Base-by-base conservation (phyloP, 257 asterid genomes). In the Misopates orontium region DNA sequence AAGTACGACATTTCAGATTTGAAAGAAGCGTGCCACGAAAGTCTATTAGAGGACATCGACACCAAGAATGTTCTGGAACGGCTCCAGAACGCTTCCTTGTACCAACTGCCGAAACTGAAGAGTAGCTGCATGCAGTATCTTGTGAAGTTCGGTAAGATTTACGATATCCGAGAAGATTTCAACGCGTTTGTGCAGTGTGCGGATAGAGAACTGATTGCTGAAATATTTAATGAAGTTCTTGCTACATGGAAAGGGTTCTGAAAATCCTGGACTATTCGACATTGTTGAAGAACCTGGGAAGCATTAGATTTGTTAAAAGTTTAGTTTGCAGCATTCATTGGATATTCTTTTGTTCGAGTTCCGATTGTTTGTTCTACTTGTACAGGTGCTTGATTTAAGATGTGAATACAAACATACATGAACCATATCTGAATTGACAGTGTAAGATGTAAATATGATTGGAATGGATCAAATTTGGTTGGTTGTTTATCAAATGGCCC, bases 61-160 rank as follows among this genome's bases (percentile, higher is more conserved):
- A 57, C 85, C 6, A 76, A 64, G 78, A 91, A 91, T 60, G 98
- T 88, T 10, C 83, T 91, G 60, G 95, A 84, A 65, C 82, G 98
- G 80, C 89, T 91, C 32, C 96, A 88, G 73, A 88, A 74, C 32
- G 96, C 98, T 18, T 78, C 80, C 15, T 84, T 91, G 18, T 91
- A 88, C 69, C 85, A 81, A 49, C 72, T 91, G 52, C 88, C 89
- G 1, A 78, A 78, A 61, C 84, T 91, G 79, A 91, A 91, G 91
- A 70, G 61, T 10, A 76, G 90, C 51, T 91, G 98, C 72, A 71
- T 91, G 85, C 56, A 71, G 51, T 91, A 91, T 62, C 87, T 88
- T 31, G 98, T 91, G 82, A 91, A 76, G 82, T 88, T 91, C 25
- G 96, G 98, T 60, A 91, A 86, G 90, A 77, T 91, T n/a, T 88